Conservation (phyloP, 2,329 filamentous ascomycete genomes). For the Aspergillus sp. region DNA sequence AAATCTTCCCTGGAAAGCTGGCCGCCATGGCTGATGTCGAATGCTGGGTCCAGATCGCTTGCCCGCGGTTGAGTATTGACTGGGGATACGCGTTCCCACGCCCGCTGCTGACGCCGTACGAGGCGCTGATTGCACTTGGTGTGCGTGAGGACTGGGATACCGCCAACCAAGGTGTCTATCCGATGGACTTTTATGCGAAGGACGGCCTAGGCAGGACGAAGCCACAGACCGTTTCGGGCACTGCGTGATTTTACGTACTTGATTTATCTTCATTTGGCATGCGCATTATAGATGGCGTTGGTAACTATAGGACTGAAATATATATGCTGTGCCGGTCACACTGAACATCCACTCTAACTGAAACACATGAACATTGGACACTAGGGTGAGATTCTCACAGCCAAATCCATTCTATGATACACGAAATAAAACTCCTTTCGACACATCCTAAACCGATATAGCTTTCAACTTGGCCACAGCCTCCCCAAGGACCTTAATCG, state of each 20-base stretch:
- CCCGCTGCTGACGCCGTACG: conserved; percentile 88
- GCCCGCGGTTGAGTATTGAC: conserved; percentile 93
- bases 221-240: conserved; percentile 13
- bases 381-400: too few species aligned
- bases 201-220: conserved; percentile 79
- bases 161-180: conserved; percentile 66
- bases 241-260: neutral
- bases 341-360: too few species aligned
- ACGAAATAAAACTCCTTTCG: neutral
- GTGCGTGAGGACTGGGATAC: conserved; percentile 71
- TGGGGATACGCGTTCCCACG: conserved; percentile 96
- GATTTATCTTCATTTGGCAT: neutral
- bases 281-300: neutral
- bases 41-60: conserved; percentile 98
- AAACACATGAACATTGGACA: too few species aligned
- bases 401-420: neutral
- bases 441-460: neutral
- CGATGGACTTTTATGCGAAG: conserved; percentile 97
- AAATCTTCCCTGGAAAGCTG: conserved; percentile 95
- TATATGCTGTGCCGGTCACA: neutral
- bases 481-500: conserved; percentile 1
- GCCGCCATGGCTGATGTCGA: conserved; percentile 92
- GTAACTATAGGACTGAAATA: neutral
- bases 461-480: conserved; percentile 1
- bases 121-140: conserved; percentile 86